Base-by-base conservation (phyloP, 768 basidiomycete genomes). In the Pholiota microspora region DNA sequence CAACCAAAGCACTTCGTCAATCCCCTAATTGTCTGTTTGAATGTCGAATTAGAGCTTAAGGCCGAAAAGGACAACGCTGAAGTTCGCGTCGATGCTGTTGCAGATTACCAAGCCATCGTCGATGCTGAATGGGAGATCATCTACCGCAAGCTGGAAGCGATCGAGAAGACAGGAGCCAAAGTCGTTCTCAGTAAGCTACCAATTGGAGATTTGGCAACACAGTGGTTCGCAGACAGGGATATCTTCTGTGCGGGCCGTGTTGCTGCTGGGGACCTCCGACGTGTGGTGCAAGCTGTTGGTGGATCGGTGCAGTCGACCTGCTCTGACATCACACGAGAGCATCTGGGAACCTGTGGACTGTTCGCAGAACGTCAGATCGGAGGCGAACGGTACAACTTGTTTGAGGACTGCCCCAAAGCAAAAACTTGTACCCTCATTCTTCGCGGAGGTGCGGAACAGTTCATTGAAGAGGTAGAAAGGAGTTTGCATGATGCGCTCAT, bases 121-220 rank as follows among this genome's bases (percentile, higher is more conserved):
- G 94, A 99, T 69, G 97, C 97, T 9, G 97, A 99, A 69, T 99
- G 97, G 97, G 92, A 96, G 64, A 98, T 99, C 71, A 99, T 99
- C 64, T 98, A 96, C 75, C 84, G 90, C 62, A 99, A 99, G 72
- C 79, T 99, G 13, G 89, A 96, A 63, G 93, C 94, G 2, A 97
- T 98, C 67, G 92, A 93, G 64, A 87, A 89, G 65, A 97, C 95
- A 2, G 97, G 96, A 35, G 97, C 97, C 25, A 95, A 95, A 68
- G 93, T 99, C 58, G 94, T 99, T 32, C 79, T 99, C 60, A 97
- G 94, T 75, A 97, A 98, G 72, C 83, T 99, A 8, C 97, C 97
- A 9, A 98, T 98, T 64, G 97, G 97, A 27, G 97, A 99, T 75
- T 79, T 99, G 35, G 97, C 97, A 1, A 98, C 97, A 2, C 97